Base-by-base conservation (phyloP, 2,329 filamentous ascomycete genomes). In the Pseudopithomyces maydicus region DNA sequence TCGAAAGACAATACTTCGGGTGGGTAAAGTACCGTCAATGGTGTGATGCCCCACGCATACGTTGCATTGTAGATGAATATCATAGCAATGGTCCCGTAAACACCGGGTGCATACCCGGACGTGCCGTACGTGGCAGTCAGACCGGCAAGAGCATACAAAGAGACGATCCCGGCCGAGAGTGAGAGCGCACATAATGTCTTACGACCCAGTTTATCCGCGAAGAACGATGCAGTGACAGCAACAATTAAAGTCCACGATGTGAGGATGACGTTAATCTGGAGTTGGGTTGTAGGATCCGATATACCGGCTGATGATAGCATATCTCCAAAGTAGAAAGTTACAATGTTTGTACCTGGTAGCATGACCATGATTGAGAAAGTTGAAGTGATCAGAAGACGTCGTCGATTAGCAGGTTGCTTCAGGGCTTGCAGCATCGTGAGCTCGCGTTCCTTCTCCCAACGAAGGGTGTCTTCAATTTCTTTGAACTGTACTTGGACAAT, bases 401-500 rank as follows among this genome's bases (percentile, higher is more conserved):
- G 72, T 32, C 76, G 67, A 52, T 79, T 78, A 2, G 45, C 49
- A 2, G 55, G 54, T 22, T 60, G 54, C 4, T 61, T 26, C 3
- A 63, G 26, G 12, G 62, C 53, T 42, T 66, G 57, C n/a, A 38
- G 29, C 3, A 55, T 15, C 14, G 56, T 55, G 2, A 58, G 44
- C 35, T 64, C 55, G 43, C 62, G 64, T 32, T 64, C 54, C 42
- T 56, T 60, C 46, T 66, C 61, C 41, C 52, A 63, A 6, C 71
- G 70, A 44, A 81, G 73, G 38, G 80, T 77, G 58, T 84, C 81
- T 32, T 81, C 66, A 59, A 84, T 82, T 61, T 85, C 82, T 38
- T 77, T 78, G 65, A 82, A 82, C 66, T 86, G 81, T 2, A 85
- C 74, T 61, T 81, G 78, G 2, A 85, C 83, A 42, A 84, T 70